A percentile compares a stretch with the other conserved stretches of the same genome.
Conservation (phyloP, 805 yeast genomes). For the Wickerhamiella alocasiicola region DNA sequence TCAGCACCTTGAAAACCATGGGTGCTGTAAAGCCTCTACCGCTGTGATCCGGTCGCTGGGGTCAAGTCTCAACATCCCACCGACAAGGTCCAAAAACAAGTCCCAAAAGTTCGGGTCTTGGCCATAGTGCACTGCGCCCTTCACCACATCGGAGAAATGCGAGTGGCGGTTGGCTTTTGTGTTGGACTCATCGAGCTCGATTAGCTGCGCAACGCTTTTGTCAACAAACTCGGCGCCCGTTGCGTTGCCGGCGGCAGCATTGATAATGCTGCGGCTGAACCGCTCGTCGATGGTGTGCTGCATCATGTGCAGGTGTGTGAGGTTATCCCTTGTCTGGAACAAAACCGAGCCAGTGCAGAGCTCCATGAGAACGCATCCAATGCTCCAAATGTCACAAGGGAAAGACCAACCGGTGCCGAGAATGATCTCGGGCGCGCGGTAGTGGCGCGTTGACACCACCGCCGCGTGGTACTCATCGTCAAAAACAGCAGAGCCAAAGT, state of each 20-base stretch:
- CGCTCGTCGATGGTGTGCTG: conserved; percentile 55
- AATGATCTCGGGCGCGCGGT: conserved; percentile 93
- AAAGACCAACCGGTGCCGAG: conserved; percentile 93
- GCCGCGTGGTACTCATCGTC: conserved; percentile 87
- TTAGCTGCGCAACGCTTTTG: conserved; percentile 10
- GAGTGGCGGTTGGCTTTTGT: conserved; percentile 11
- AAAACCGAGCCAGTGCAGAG: conserved; percentile 86
- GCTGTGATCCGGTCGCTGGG: conserved; percentile 65
- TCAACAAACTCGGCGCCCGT: conserved; percentile 16
- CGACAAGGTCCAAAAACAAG: conserved; percentile 58
- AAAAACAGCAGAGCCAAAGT: conserved; percentile 94
- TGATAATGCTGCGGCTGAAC: conserved; percentile 24
- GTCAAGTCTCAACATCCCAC: conserved; percentile 53
- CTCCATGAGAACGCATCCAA: conserved; percentile 89
- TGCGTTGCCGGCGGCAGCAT: conserved; percentile 18
- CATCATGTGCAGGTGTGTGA: conserved; percentile 92
- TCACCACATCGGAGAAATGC: conserved; percentile 16
- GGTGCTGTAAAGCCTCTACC: conserved; percentile 62
- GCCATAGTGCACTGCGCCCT: conserved; percentile 13
- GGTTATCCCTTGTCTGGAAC: conserved; percentile 87
- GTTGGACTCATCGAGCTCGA: conserved; percentile 14
- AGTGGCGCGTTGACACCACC: conserved; percentile 88
- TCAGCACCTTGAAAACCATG: conserved; percentile 36
- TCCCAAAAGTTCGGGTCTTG: conserved; percentile 66
- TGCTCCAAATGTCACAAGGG: conserved; percentile 95